Evolutionary conservation across 352 stramenopile genomes (phyloP), one percentile per base, ranked within the genome.

Genomic region (Phytophthora colocasiae): DNA sequence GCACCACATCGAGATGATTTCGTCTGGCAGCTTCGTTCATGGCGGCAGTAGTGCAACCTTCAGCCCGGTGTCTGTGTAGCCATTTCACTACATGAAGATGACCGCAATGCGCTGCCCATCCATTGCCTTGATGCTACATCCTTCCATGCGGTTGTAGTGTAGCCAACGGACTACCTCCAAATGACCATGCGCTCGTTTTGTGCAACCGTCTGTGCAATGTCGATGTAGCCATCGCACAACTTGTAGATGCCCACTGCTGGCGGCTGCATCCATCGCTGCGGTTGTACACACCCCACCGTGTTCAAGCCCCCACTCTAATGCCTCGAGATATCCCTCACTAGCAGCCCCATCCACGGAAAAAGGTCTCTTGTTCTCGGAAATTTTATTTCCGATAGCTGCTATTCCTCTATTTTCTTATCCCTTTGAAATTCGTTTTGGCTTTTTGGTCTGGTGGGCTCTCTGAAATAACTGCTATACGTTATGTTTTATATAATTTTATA

Each of bases 31-130:
- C 71, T 31, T 59, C 68, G 39, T 80, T 65, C 58, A 80, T 78
- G 4, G 75, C 71, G 31, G 56, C 36, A 3, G 29, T 47, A 5
- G 65, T 76, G 26, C 67, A 78, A 43, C 75, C 75, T 60, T 83
- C 75, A 27, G 10, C 24, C 14, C 71, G 67, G 24, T 68, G 19
- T 34, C 12, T 22, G 29, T 83, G 68, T 5, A 83, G 46, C 62
- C 62, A 83, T 44, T 57, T 49, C 4, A 78, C 71, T 4, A 83
- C 70, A 11, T 75, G 36, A n/a, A 78, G 40, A 22, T 78, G 72
- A 0, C 71, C 68, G 29, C n/a, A n/a, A n/a, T n/a, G n/a, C 7
- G 75, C 68, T 12, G 68, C 75, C 55, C 45, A 54, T 83, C 67
- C 71, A 83, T 83, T 8, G 63, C 71, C 53, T 49, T 38, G 0